phyloP scores from a whole-genome alignment of 2,329 filamentous ascomycete species.

The Penicillium thymicola region DNA sequence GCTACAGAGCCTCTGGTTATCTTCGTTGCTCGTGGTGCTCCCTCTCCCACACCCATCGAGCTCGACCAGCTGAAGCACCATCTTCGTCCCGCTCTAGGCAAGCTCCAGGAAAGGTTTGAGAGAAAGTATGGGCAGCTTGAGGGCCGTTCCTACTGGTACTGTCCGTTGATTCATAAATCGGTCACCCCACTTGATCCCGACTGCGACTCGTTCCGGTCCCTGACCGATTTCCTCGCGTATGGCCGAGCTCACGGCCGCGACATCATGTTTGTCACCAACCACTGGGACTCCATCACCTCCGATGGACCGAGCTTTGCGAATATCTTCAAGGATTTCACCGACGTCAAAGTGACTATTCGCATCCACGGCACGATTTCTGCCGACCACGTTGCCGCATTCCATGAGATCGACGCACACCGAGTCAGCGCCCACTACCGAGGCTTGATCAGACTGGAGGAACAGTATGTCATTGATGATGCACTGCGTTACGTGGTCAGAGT shows the following conservation, averaged over 20 bases:
- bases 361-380: neutral
- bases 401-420: neutral
- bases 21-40: neutral
- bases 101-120: neutral
- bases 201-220: neutral
- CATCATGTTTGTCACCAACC: neutral
- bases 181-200: neutral
- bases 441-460: neutral
- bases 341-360: neutral
- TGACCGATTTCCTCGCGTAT: neutral
- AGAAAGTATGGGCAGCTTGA: neutral
- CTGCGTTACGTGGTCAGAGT: neutral
- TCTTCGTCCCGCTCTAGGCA: neutral
- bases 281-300: neutral
- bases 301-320: neutral
- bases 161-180: conserved; percentile 1
- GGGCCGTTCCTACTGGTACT: neutral
- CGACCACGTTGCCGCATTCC: neutral
- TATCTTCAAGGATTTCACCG: neutral
- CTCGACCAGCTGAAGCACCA: neutral
- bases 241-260: neutral
- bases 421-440: neutral
- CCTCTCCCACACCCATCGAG: neutral
- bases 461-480: neutral
- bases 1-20: neutral